Percentiles rank a stretch among this genome's conserved stretches.
Conservation (phyloP, 495 filamentous ascomycete genomes). For the Sphaerosporella brunnea region DNA sequence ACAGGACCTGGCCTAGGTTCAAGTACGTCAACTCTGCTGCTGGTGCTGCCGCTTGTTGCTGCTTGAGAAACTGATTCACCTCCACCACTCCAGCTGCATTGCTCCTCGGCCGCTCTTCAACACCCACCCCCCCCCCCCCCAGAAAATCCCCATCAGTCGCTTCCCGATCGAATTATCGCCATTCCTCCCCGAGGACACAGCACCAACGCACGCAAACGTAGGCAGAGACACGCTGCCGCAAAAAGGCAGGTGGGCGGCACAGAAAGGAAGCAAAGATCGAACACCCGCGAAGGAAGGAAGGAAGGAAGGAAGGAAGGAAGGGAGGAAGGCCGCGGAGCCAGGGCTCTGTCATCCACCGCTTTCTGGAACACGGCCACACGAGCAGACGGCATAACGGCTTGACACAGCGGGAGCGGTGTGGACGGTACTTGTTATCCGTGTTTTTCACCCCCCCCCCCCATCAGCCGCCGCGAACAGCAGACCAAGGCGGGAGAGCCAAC, state of each 20-base stretch:
- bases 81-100: too few species aligned
- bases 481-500: neutral
- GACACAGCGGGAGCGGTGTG: conserved; percentile 5
- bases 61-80: too few species aligned
- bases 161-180: too few species aligned
- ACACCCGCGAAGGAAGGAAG: neutral
- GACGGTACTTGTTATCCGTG: neutral
- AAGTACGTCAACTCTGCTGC: too few species aligned
- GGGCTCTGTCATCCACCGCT: neutral
- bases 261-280: neutral
- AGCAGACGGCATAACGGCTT: conserved; percentile 2
- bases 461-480: neutral
- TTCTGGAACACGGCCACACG: conserved; percentile 1
- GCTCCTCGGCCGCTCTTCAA: too few species aligned
- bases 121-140: too few species aligned
- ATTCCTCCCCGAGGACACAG: too few species aligned
- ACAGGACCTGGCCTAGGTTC: too few species aligned
- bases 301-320: neutral
- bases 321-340: neutral
- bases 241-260: neutral
- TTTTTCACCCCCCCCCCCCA: neutral
- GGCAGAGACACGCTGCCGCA: neutral
- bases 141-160: too few species aligned
- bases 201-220: too few species aligned
- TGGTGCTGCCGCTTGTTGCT: too few species aligned